A percentile compares a stretch with the other conserved stretches of the same genome.
Conservation (phyloP, 306 rosid species). For the Prinsepia uniflora region DNA sequence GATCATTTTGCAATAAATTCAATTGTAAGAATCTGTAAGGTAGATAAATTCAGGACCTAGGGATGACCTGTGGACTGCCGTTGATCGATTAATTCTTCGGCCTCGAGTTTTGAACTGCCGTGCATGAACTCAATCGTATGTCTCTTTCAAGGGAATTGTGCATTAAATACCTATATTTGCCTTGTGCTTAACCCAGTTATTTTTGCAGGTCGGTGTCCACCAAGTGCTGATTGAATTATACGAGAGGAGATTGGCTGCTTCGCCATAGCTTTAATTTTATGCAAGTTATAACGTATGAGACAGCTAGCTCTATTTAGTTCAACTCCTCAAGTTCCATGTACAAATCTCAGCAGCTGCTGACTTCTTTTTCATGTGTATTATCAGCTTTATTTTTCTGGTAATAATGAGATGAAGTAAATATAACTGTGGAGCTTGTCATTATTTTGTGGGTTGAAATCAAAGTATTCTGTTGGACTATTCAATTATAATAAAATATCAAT, state of each 20-base stretch:
- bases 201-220: constrained; percentile 52
- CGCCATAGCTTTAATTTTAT: constrained; percentile 12
- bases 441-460: neutral
- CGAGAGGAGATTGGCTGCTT: constrained; percentile 10
- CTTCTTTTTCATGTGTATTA: neutral
- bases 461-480: neutral
- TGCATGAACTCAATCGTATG: neutral
- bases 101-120: neutral
- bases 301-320: neutral
- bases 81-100: neutral
- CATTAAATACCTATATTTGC: neutral
- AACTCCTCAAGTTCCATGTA: constrained; percentile 18
- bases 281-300: neutral
- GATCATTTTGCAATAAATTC: neutral
- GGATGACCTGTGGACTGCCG: neutral
- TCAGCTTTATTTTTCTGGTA: neutral
- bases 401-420: constrained; percentile 8
- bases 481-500: neutral
- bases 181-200: neutral
- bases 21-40: neutral
- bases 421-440: neutral
- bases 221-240: constrained; percentile 38
- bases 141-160: neutral
- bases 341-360: constrained; percentile 17
- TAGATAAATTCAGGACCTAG: neutral